Percentiles rank a stretch among this genome's conserved stretches.
These are phyloP conservation scores for Curvularia hawaiiensis DNA, from an alignment of 2,329 filamentous ascomycete genomes.

Conservation along the genomic window DNA sequence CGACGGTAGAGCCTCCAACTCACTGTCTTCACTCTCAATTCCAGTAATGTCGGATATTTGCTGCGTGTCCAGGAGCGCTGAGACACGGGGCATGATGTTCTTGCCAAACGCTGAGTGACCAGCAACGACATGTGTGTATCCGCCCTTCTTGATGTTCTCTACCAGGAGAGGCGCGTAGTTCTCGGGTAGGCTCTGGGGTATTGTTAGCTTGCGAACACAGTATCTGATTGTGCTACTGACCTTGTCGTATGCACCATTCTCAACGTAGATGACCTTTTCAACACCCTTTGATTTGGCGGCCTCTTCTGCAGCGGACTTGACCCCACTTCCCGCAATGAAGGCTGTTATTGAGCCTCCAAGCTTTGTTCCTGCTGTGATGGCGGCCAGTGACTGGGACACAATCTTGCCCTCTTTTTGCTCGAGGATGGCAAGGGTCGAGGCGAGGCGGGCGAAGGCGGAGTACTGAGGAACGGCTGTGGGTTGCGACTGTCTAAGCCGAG, in stretches of 20 bases:
- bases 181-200: conserved; percentile 75
- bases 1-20: conserved; percentile 32
- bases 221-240: conserved; percentile 50
- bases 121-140: conserved; percentile 88
- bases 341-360: conserved; percentile 84
- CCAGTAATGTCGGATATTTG: conserved; percentile 90
- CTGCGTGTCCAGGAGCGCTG: conserved; percentile 88
- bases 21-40: conserved; percentile 85
- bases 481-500: conserved; percentile 51
- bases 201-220: conserved; percentile 10
- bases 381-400: conserved; percentile 79
- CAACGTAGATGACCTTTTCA: conserved; percentile 87
- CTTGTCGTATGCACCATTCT: conserved; percentile 92
- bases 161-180: conserved; percentile 92
- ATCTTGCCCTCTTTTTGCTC: conserved; percentile 93
- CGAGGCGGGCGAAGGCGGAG: conserved; percentile 68
- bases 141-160: conserved; percentile 96
- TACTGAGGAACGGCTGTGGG: conserved; percentile 48
- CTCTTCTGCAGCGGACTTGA: conserved; percentile 77
- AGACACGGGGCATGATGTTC: conserved; percentile 87
- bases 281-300: conserved; percentile 88
- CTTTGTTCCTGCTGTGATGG: conserved; percentile 84
- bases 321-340: conserved; percentile 82
- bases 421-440: conserved; percentile 88
- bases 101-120: conserved; percentile 97